phyloP scores from a whole-genome alignment of 805 yeast genomes.

The Wickerhamomyces hampshirensis region DNA sequence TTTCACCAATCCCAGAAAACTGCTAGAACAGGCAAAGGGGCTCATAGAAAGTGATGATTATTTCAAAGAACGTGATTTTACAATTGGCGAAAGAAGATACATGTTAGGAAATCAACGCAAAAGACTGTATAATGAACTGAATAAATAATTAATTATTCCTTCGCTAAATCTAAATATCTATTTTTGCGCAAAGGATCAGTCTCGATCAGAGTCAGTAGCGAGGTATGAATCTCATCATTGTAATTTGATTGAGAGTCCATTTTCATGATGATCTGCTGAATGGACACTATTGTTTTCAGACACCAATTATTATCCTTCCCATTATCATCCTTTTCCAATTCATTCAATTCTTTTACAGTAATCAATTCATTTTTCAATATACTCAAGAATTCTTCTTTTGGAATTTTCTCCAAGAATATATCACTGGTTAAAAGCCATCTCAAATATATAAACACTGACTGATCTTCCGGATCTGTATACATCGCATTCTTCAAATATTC shows the following conservation, averaged over 20 bases:
- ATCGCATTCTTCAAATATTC: conserved; percentile 74
- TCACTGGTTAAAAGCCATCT: conserved; percentile 62
- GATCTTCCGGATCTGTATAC: conserved; percentile 91
- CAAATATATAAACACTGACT: conserved; percentile 87
- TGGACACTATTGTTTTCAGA: conserved; percentile 50
- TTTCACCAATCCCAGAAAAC: conserved; percentile 32
- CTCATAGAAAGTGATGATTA: conserved; percentile 41
- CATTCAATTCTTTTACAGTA: conserved; percentile 58
- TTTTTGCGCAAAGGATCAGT: conserved; percentile 64
- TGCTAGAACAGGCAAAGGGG: conserved; percentile 20
- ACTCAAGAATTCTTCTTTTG: conserved; percentile 27
- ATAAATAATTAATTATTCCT: neutral
- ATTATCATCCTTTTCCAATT: conserved; percentile 66
- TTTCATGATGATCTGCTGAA: conserved; percentile 31
- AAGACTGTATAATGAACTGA: conserved; percentile 37
- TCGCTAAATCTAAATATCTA: too few species aligned
- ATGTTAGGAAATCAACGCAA: conserved; percentile 46
- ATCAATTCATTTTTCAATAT: conserved; percentile 42
- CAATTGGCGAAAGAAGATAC: conserved; percentile 46
- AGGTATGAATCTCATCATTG: conserved; percentile 27
- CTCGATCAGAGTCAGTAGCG: conserved; percentile 40
- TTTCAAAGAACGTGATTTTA: conserved; percentile 30
- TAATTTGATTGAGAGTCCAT: conserved; percentile 12
- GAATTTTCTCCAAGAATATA: conserved; percentile 23
- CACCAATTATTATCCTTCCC: conserved; percentile 73